Conservation (phyloP, 1,139 yeast genomes). For the Yamadazyma sp. region DNA sequence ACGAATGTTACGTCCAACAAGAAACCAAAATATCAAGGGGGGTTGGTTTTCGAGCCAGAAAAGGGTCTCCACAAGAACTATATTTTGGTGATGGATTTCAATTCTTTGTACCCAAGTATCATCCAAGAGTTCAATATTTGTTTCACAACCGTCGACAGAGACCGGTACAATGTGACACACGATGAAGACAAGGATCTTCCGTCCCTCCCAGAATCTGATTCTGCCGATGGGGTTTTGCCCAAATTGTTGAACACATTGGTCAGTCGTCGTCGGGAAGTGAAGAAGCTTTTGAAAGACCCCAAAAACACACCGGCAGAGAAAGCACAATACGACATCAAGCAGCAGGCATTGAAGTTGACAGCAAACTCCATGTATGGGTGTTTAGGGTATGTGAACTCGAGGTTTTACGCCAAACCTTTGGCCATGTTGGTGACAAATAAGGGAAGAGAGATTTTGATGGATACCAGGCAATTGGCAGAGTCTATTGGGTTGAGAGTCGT, state of each 20-base stretch:
- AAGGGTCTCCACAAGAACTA: constrained; percentile 90
- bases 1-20: constrained; percentile 55
- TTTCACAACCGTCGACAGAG: constrained; percentile 89
- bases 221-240: constrained; percentile 81
- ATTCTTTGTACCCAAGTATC: constrained; percentile 94
- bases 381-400: constrained; percentile 86
- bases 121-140: constrained; percentile 97
- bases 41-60: constrained; percentile 95
- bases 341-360: constrained; percentile 92
- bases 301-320: constrained; percentile 60
- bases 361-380: constrained; percentile 99
- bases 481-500: constrained; percentile 79
- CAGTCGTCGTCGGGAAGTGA: constrained; percentile 89
- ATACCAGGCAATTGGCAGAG: constrained; percentile 91
- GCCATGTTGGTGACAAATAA: constrained; percentile 95
- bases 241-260: constrained; percentile 80
- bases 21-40: constrained; percentile 91
- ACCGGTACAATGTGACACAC: constrained; percentile 43
- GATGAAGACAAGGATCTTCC: constrained; percentile 72
- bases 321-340: constrained; percentile 90
- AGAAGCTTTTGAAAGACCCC: constrained; percentile 77
- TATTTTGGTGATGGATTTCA: constrained; percentile 95
- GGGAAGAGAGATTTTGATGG: constrained; percentile 94
- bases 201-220: constrained; percentile 59
- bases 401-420: constrained; percentile 94